Conservation (phyloP, 73 alveolate species). For the Symbiodinium pilosum region DNA sequence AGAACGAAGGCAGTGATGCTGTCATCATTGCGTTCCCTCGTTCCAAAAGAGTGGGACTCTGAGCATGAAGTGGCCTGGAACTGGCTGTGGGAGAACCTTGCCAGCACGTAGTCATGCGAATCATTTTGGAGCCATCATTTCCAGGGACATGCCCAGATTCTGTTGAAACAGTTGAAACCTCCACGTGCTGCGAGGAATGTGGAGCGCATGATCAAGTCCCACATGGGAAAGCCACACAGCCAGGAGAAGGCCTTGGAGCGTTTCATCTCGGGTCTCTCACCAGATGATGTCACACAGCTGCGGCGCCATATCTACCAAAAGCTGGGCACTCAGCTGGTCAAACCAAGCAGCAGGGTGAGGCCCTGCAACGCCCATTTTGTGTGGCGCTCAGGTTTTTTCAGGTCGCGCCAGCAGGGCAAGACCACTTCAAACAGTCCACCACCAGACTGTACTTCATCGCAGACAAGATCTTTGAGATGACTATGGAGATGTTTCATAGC, state of each 20-base stretch:
- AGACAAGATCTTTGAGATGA: slow-evolving; percentile 90
- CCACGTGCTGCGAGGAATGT: slow-evolving; percentile 80
- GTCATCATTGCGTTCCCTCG: slow-evolving; percentile 89
- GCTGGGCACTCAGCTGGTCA: background rate
- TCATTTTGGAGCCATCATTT: background rate
- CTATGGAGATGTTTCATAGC: slow-evolving; percentile 83
- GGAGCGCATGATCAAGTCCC: slow-evolving; percentile 64
- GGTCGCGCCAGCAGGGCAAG: slow-evolving; percentile 93
- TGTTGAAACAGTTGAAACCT: background rate
- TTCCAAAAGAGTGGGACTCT: slow-evolving; percentile 92
- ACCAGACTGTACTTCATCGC: slow-evolving; percentile 73
- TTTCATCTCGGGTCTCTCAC: slow-evolving; percentile 26
- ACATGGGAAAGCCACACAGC: slow-evolving; percentile 65
- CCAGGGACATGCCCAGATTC: background rate
- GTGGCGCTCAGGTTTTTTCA: slow-evolving; percentile 44
- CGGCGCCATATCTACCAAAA: slow-evolving; percentile 69
- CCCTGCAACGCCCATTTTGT: background rate
- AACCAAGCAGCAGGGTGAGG: background rate
- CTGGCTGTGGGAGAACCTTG: slow-evolving; percentile 77
- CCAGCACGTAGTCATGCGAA: background rate
- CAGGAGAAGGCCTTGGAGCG: slow-evolving; percentile 79
- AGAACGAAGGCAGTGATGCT: slow-evolving; percentile 88
- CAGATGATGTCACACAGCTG: slow-evolving; percentile 25
- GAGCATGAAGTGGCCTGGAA: slow-evolving; percentile 93
- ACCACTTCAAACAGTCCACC: slow-evolving; percentile 92